These are phyloP conservation scores for Penicillium sp. DNA, from an alignment of 2,329 filamentous ascomycete species.

Conservation along the genomic window DNA sequence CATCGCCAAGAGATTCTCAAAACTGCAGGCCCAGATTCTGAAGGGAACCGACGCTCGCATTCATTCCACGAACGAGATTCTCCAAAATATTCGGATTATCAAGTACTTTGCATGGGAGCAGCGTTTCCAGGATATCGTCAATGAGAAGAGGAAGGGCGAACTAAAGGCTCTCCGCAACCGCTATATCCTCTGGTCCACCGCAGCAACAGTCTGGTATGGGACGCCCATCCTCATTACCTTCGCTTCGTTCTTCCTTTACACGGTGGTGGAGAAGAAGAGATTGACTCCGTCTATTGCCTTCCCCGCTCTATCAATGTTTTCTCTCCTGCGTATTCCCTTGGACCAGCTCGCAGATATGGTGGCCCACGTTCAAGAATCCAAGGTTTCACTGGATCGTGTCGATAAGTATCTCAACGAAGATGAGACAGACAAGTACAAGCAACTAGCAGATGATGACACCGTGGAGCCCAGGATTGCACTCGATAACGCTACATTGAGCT, in stretches of 20 bases:
- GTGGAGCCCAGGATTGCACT: slow-evolving; percentile 80
- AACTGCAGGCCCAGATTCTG: slow-evolving; percentile 88
- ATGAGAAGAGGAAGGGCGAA: slow-evolving; percentile 83
- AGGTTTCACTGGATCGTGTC: slow-evolving; percentile 95
- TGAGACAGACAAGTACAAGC: slow-evolving; percentile 93
- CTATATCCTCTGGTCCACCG: slow-evolving; percentile 89
- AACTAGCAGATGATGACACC: slow-evolving; percentile 75
- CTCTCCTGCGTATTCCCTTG: slow-evolving; percentile 86
- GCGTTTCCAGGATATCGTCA: slow-evolving; percentile 82
- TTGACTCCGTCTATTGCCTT: slow-evolving; percentile 93
- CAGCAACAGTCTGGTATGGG: slow-evolving; percentile 95
- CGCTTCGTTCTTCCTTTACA: slow-evolving; percentile 93
- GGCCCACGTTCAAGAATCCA: slow-evolving; percentile 95
- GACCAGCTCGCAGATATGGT: slow-evolving; percentile 99
- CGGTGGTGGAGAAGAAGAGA: slow-evolving; percentile 83
- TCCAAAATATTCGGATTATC: slow-evolving; percentile 98
- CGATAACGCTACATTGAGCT: slow-evolving; percentile 81
- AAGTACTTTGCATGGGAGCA: slow-evolving; percentile 99
- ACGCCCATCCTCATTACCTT: slow-evolving; percentile 95
- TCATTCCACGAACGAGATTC: slow-evolving; percentile 92
- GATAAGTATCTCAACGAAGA: slow-evolving; percentile 92
- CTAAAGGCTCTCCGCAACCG: slow-evolving; percentile 77
- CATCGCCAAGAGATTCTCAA: slow-evolving; percentile 83
- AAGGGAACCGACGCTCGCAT: slow-evolving; percentile 94
- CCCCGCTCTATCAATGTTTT: slow-evolving; percentile 94